phyloP scores from a whole-genome alignment of 768 basidiomycete genomes.

The Daedaleopsis nitida region DNA sequence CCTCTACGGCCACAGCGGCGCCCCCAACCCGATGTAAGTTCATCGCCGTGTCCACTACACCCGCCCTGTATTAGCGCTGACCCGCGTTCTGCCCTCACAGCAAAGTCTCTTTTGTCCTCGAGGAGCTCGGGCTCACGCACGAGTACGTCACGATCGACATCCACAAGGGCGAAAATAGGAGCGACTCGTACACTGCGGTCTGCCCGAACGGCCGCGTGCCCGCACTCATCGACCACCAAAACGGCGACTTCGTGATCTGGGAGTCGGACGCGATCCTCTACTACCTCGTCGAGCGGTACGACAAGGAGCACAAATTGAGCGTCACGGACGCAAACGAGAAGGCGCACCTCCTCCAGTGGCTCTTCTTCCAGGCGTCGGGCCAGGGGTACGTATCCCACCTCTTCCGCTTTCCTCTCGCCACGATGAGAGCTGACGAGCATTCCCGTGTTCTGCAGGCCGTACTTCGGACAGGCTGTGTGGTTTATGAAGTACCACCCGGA shows the following conservation, averaged over 20 bases:
- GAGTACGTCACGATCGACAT: slow-evolving; percentile 27
- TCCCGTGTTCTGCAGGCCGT: slow-evolving; percentile 10
- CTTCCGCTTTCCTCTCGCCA: slow-evolving; percentile 32
- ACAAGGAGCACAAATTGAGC: slow-evolving; percentile 38
- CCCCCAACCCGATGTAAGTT: slow-evolving; percentile 11
- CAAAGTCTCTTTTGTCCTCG: slow-evolving; percentile 27
- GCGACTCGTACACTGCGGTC: slow-evolving; percentile 24
- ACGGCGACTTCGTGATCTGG: slow-evolving; percentile 36
- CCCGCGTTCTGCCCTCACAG: slow-evolving; percentile 1
- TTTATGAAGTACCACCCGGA: slow-evolving; percentile 20
- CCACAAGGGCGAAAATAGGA: slow-evolving; percentile 29
- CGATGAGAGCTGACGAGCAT: background rate
- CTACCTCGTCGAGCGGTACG: slow-evolving; percentile 46
- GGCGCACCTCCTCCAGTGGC: slow-evolving; percentile 39
- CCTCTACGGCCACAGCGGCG: slow-evolving; percentile 22
- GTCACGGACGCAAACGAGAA: slow-evolving; percentile 16
- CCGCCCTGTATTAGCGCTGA: background rate
- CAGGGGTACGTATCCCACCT: slow-evolving; percentile 26
- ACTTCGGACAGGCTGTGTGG: slow-evolving; percentile 20
- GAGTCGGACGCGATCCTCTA: slow-evolving; percentile 45
- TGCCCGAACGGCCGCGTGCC: slow-evolving; percentile 41
- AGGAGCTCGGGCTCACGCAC: slow-evolving; percentile 31
- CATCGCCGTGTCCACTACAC: background rate
- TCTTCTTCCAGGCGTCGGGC: slow-evolving; percentile 43
- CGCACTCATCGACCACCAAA: slow-evolving; percentile 36